Conservation (phyloP, 2,329 filamentous ascomycete species). For the Cyclaneusma minus region DNA sequence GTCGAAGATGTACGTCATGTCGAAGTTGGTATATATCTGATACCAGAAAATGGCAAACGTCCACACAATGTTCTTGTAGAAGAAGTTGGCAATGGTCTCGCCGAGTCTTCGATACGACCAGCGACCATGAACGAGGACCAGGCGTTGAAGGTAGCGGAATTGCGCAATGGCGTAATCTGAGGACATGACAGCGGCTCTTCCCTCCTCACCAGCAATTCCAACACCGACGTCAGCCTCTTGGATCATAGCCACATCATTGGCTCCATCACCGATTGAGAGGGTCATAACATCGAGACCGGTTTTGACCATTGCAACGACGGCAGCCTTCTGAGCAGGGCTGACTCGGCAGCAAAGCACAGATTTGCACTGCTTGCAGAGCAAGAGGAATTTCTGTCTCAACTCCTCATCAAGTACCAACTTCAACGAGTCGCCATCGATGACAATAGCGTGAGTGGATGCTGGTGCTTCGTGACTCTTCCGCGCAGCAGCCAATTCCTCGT, state of each 20-base stretch:
- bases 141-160: conserved; percentile 72
- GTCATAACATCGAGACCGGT: conserved; percentile 92
- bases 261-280: conserved; percentile 80
- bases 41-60: conserved; percentile 96
- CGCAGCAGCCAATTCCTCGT: conserved; percentile 69
- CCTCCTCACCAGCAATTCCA: conserved; percentile 86
- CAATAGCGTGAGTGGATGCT: conserved; percentile 72
- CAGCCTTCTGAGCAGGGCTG: conserved; percentile 88
- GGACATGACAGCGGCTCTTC: conserved; percentile 86
- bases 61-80: conserved; percentile 99
- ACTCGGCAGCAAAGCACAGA: conserved; percentile 95
- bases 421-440: conserved; percentile 90
- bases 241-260: conserved; percentile 96
- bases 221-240: conserved; percentile 95
- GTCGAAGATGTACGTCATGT: conserved; percentile 93
- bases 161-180: conserved; percentile 93
- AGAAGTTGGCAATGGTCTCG: conserved; percentile 95
- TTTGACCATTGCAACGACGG: conserved; percentile 95
- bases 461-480: conserved; percentile 76
- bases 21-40: conserved; percentile 88
- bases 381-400: conserved; percentile 79
- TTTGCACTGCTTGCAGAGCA: conserved; percentile 93
- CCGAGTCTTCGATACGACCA: conserved; percentile 94
- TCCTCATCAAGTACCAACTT: conserved; percentile 72
- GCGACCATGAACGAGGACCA: conserved; percentile 79